Evolutionary conservation across 192 early-diverging fungal species (phyloP), one percentile per base, ranked within the genome.

Genomic region (Lobulomyces angularis): DNA sequence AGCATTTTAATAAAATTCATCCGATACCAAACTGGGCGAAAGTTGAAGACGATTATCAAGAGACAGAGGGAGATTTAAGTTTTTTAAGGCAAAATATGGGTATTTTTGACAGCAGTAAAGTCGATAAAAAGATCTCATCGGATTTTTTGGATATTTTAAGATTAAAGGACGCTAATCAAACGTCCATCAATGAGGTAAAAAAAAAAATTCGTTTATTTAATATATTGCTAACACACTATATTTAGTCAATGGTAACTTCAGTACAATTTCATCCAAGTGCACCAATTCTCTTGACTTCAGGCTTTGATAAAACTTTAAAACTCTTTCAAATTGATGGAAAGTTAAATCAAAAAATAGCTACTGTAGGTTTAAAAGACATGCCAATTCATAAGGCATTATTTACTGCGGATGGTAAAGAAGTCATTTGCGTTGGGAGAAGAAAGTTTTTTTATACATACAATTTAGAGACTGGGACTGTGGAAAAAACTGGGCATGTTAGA

Each of bases 241-340:
- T 51, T n/a, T 50, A 82, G 66, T 50, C 68, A 3, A 71, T 68
- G 2, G 61, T 95, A 11, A 71, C 77, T 37, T 64, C 67, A 12
- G 53, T 86, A 1, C 56, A 71, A 45, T 97, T 93, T 69, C 93
- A 97, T 50, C 93, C 93, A 6, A 83, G 71, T 32, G 80, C 86
- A 7, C 79, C 80, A 30, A 85, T 95, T 18, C 41, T 95, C 33
- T 47, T 97, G 51, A 94, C 91, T 0, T 82, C 80, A 2, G 88
- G 91, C 4, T 65, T 83, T 18, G 92, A 97, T 57, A 79, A 75
- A 48, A 91, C 90, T 11, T 45, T 97, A 45, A 67, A 84, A 5
- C 50, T 97, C 29, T 94, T 94, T 62, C 60, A 87, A 36, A 71
- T 93, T 4, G 91, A 97, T 39, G 91, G 91, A 16, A 89, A 87